phyloP scores from a whole-genome alignment of 495 filamentous ascomycete species.

The Lasiosphaeris hirsuta region DNA sequence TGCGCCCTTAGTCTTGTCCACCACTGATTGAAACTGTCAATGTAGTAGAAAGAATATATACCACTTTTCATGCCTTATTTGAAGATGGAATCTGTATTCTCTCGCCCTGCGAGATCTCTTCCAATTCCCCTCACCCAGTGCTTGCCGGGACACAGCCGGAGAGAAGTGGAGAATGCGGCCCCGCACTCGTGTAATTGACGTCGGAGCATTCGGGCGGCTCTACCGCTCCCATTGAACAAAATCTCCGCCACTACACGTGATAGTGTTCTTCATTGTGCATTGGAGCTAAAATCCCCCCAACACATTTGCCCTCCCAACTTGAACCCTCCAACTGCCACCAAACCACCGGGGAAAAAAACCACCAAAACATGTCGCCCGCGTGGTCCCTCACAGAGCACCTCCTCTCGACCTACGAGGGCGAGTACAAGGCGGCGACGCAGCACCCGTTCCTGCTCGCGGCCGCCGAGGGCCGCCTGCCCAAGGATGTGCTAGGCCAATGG shows the following conservation, averaged over 20 bases:
- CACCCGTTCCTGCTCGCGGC: slow-evolving; percentile 66
- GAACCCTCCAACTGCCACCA: too few relatives aligned
- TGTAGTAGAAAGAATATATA: too few relatives aligned
- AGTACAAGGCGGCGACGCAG: slow-evolving; percentile 57
- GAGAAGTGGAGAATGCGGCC: not conserved
- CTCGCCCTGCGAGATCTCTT: not conserved
- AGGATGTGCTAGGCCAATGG: slow-evolving; percentile 59
- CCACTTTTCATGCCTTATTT: too few relatives aligned
- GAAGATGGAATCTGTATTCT: too few relatives aligned
- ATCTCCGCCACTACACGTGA: not conserved
- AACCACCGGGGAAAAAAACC: too few relatives aligned
- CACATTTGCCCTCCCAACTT: not conserved
- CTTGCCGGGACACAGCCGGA: not conserved
- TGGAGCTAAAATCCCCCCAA: not conserved
- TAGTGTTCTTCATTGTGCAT: slow-evolving; percentile 9
- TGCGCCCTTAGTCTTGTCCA: too few relatives aligned
- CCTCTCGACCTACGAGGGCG: slow-evolving; percentile 35
- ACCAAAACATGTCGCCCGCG: not conserved
- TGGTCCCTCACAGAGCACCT: slow-evolving; percentile 52
- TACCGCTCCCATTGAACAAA: not conserved
- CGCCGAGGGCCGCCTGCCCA: slow-evolving; percentile 58
- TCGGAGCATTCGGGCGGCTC: not conserved
- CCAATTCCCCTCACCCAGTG: not conserved
- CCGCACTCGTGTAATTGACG: not conserved
- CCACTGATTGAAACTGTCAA: too few relatives aligned